Evolutionary conservation across 495 filamentous ascomycete genomes (phyloP).

Genomic region (Lindgomyces ingoldianus): DNA sequence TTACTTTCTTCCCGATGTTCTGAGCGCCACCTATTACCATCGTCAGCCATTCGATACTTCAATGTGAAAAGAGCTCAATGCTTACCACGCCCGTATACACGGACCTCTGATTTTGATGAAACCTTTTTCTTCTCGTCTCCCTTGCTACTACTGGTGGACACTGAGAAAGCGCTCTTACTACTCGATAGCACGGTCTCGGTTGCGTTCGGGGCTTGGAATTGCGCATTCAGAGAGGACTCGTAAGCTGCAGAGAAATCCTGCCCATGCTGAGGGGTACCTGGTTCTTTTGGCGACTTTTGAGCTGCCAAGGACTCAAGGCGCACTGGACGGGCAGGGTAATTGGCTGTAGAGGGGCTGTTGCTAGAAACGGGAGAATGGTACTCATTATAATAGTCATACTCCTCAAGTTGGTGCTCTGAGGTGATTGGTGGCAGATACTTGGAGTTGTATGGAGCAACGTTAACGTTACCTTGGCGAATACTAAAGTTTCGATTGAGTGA

Average conservation of each 20-base stretch:
- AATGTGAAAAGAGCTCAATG: not conserved
- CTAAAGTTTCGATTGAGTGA: slow-evolving; percentile 27
- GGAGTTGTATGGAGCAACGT: slow-evolving; percentile 12
- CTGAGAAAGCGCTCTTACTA: slow-evolving; percentile 38
- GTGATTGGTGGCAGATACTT: slow-evolving; percentile 20
- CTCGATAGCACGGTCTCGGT: slow-evolving; percentile 28
- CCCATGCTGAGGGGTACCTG: slow-evolving; percentile 1
- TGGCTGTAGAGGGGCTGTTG: slow-evolving; percentile 9
- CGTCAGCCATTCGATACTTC: slow-evolving; percentile 17
- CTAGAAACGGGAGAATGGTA: slow-evolving; percentile 33
- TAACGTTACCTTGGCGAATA: slow-evolving; percentile 6
- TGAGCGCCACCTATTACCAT: slow-evolving; percentile 44
- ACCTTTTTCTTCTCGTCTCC: slow-evolving; percentile 40
- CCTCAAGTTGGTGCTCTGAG: not conserved
- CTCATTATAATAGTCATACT: slow-evolving; percentile 28
- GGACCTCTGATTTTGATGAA: slow-evolving; percentile 39
- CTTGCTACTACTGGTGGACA: slow-evolving; percentile 30
- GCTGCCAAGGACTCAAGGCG: slow-evolving; percentile 26
- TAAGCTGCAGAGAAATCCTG: slow-evolving; percentile 34
- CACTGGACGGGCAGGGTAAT: slow-evolving; percentile 21
- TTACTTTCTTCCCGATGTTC: slow-evolving; percentile 43
- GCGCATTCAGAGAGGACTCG: slow-evolving; percentile 27
- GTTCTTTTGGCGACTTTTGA: slow-evolving; percentile 5
- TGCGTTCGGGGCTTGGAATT: slow-evolving; percentile 19
- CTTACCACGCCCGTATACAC: slow-evolving; percentile 48